Evolutionary conservation across 2,329 filamentous ascomycete genomes (phyloP).

Genomic region (Trichoderma arundinaceum): DNA sequence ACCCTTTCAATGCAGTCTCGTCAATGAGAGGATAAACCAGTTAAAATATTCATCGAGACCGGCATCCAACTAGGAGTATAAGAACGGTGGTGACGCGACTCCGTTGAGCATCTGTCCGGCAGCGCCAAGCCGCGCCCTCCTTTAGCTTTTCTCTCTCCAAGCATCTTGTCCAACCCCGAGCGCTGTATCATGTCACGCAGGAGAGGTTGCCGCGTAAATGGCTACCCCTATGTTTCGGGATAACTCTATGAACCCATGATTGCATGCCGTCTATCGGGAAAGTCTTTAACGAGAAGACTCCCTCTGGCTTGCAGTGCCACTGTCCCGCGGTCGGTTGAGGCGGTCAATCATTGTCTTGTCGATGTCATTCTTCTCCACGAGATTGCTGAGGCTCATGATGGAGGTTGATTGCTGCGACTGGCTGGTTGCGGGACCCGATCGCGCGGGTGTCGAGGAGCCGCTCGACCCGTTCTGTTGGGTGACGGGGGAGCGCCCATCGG

Average conservation of each 20-base stretch:
- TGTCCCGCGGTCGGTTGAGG: constrained; percentile 49
- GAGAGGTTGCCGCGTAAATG: too few relatives aligned
- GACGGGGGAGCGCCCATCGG: constrained; percentile 47
- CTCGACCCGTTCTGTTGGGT: constrained; percentile 45
- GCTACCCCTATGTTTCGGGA: not conserved
- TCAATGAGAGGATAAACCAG: constrained; percentile 33
- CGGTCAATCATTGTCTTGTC: constrained; percentile 61
- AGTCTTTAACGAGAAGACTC: constrained; percentile 30
- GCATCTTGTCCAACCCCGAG: not conserved
- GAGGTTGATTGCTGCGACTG: constrained; percentile 41
- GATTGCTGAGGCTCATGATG: constrained; percentile 60
- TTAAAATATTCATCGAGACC: not conserved
- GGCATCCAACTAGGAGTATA: constrained; percentile 5
- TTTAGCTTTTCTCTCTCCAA: not conserved
- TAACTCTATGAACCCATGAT: not conserved
- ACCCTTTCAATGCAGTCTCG: constrained; percentile 24
- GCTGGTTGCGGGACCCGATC: constrained; percentile 37
- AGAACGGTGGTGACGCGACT: constrained; percentile 7
- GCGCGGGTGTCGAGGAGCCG: constrained; percentile 45
- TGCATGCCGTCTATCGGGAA: not conserved
- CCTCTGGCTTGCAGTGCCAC: constrained; percentile 3
- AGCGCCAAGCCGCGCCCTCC: constrained; percentile 31
- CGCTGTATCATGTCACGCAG: too few relatives aligned
- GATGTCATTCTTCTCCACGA: constrained; percentile 60
- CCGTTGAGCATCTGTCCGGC: constrained; percentile 34